phyloP scores from a whole-genome alignment of 2,329 filamentous ascomycete species.

The Fusarium succisae region DNA sequence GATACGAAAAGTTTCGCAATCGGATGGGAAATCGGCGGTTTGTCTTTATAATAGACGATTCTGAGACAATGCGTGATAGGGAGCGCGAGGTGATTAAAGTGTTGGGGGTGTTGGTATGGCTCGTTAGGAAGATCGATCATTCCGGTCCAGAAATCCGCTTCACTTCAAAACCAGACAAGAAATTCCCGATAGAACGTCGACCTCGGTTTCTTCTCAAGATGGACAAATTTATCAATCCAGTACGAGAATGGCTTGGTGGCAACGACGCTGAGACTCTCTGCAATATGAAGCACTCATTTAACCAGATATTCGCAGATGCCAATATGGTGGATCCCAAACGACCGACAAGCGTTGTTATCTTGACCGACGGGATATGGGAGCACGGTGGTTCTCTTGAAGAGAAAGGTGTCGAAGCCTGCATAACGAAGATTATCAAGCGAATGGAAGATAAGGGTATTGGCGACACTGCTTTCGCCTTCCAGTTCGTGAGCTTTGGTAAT shows the following conservation, averaged over 20 bases:
- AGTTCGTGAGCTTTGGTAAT: constrained; percentile 27
- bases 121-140: constrained; percentile 1
- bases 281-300: constrained; percentile 11
- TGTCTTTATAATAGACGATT: constrained; percentile 27
- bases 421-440: not conserved
- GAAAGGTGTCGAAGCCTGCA: not conserved
- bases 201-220: not conserved
- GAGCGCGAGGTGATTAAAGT: not conserved
- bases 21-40: constrained; percentile 3
- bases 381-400: fast-evolving
- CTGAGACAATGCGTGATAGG: not conserved
- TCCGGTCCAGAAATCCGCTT: constrained; percentile 11
- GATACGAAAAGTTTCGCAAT: not conserved
- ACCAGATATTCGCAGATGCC: not conserved
- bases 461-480: constrained; percentile 1
- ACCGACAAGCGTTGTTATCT: constrained; percentile 11
- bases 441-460: not conserved
- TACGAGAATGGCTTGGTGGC: not conserved
- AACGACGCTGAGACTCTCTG: not conserved
- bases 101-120: not conserved
- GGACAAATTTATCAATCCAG: not conserved
- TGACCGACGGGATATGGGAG: constrained; percentile 24
- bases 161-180: not conserved
- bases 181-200: not conserved
- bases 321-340: not conserved